phyloP scores from a whole-genome alignment of 495 filamentous ascomycete genomes.

The Daldinia decipiens region DNA sequence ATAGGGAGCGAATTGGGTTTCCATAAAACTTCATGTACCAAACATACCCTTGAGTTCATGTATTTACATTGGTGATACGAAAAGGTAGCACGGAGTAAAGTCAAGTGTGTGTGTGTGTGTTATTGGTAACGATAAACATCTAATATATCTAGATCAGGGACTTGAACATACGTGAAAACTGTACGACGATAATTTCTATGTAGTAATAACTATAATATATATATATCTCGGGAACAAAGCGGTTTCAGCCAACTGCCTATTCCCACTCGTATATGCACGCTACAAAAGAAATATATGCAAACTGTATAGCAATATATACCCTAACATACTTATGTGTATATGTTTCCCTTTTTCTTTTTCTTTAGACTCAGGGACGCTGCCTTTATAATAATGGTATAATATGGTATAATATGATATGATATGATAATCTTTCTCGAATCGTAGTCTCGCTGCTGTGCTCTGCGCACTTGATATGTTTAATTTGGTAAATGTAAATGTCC shows the following conservation, averaged over 20 bases:
- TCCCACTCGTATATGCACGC: no score
- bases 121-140: neutral
- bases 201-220: no score
- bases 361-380: slow-evolving; percentile 20
- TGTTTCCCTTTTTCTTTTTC: neutral
- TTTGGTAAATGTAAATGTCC: no score
- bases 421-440: no score
- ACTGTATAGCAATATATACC: no score
- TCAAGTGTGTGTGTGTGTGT: neutral
- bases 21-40: neutral
- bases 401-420: neutral
- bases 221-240: no score
- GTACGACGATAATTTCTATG: neutral
- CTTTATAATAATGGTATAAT: neutral
- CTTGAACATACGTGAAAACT: neutral
- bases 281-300: no score
- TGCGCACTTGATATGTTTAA: no score
- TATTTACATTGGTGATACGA: neutral
- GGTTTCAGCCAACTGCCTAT: no score
- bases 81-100: neutral
- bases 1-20: neutral
- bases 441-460: no score
- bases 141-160: neutral
- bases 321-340: no score
- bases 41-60: neutral